Evolutionary conservation across 768 basidiomycete species (phyloP), one percentile per base, ranked within the genome.

Genomic region (Tricholoma sp.): DNA sequence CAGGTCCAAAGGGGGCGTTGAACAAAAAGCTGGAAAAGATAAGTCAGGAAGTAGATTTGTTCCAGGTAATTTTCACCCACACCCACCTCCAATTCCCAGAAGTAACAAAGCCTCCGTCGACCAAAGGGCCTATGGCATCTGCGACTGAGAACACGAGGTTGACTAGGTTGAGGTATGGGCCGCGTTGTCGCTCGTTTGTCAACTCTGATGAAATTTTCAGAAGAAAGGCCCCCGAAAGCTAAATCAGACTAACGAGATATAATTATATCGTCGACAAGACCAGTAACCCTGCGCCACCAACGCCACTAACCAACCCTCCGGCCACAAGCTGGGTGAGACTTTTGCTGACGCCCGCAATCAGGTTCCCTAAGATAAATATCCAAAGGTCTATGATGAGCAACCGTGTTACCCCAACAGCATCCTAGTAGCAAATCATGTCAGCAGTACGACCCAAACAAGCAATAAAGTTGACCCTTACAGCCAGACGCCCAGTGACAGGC

Each of bases 1-100:
- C 55, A 22, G 66, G 69, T 6, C 67, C 63, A 41, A 65, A 63
- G 12, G 64, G 68, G 14, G 62, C 64, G 27, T 61, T 64, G 46
- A 67, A 60, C 12, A 69, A 55, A 52, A 67, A 67, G 49, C 66
- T 69, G 2, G n/a, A 24, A 5, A 8, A 18, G 45, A 47, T 8
- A 14, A 56, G 9, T 18, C 24, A 29, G 14, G 27, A 27, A 27
- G 7, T 14, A n/a, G 14, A 6, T 49, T 7, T 2, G 14, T 49
- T 49, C 43, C 22, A 43, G 16, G 10, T 35, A 35, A 50, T 8
- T 2, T 39, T 37, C 7, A 61, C 64, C 18, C 50, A 67, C 66
- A 65, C 66, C 68, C 68, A 69, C 51, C 67, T 59, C 68, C 68
- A 69, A 31, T 69, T 64, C 16, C 66, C 68, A 10, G 66, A 64